Evolutionary conservation across 2,329 filamentous ascomycete genomes (phyloP).

Genomic region (Xylaria sp.): DNA sequence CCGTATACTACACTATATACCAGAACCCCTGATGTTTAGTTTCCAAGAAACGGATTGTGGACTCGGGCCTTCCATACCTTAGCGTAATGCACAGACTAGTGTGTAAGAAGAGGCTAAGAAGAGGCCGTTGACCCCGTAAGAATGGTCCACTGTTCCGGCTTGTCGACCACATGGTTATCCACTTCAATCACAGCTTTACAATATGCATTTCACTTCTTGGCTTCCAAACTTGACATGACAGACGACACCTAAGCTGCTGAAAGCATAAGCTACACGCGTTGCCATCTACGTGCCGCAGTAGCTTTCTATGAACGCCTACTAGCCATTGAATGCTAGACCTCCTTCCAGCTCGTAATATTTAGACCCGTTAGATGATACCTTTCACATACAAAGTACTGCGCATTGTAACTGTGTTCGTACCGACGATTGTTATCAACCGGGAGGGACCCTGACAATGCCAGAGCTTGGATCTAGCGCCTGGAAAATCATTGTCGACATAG

Average conservation of each 20-base stretch:
- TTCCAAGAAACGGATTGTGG: not conserved
- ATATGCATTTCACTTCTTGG: conserved; percentile 11
- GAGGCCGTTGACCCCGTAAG: not conserved
- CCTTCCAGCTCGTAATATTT: not conserved
- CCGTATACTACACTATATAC: not conserved
- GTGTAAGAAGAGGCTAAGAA: not conserved
- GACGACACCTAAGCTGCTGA: not conserved
- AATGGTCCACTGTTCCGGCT: conserved; percentile 10
- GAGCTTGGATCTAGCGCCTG: not conserved
- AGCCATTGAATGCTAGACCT: not conserved
- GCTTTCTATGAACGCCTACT: not conserved
- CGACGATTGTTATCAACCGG: not conserved
- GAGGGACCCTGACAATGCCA: not conserved
- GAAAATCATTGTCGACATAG: not conserved
- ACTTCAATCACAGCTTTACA: not conserved
- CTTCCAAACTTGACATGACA: conserved; percentile 17
- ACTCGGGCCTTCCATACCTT: not conserved
- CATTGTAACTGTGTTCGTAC: conserved; percentile 1
- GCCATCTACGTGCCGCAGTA: not conserved
- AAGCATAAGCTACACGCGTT: not conserved
- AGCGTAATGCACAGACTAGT: not conserved
- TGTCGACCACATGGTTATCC: conserved; percentile 27
- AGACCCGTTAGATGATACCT: not conserved
- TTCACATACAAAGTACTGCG: not conserved
- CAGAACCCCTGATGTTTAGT: not conserved